Evolutionary conservation across 2,329 filamentous ascomycete genomes (phyloP).

Genomic region (Myriangium duriaei): DNA sequence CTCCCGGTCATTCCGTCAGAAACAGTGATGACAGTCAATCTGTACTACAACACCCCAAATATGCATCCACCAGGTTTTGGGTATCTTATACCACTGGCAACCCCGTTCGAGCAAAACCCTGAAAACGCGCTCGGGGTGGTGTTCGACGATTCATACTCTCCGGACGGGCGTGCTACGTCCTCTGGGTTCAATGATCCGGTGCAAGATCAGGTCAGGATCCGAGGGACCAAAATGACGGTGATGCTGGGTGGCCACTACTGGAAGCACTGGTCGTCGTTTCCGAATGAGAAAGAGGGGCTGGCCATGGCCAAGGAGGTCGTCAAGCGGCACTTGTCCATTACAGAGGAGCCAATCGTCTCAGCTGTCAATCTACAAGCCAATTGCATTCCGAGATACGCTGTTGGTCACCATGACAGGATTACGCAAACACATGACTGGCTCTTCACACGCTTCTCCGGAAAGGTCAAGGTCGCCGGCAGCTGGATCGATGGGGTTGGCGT

Average conservation of each 20-base stretch:
- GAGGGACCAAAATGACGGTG: conserved; percentile 72
- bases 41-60: conserved; percentile 60
- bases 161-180: conserved; percentile 1
- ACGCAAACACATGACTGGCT: conserved; percentile 44
- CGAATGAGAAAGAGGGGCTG: conserved; percentile 53
- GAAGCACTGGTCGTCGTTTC: conserved; percentile 51
- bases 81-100: conserved; percentile 73
- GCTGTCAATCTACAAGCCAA: conserved; percentile 50
- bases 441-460: conserved; percentile 43
- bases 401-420: conserved; percentile 61
- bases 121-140: conserved; percentile 81
- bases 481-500: conserved; percentile 37
- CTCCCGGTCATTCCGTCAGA: conserved; percentile 43
- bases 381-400: conserved; percentile 82
- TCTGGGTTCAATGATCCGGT: conserved; percentile 16
- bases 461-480: conserved; percentile 48
- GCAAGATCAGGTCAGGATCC: conserved; percentile 32
- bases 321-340: conserved; percentile 61
- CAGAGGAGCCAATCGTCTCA: conserved; percentile 46
- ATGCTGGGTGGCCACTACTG: conserved; percentile 94
- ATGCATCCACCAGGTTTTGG: conserved; percentile 69
- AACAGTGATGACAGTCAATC: conserved; percentile 82
- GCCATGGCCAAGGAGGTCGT: conserved; percentile 59
- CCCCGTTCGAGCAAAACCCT: conserved; percentile 60
- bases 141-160: conserved; percentile 59